Evolutionary conservation across 2,329 filamentous ascomycete genomes (phyloP).

Genomic region (Pyricularia sp.): DNA sequence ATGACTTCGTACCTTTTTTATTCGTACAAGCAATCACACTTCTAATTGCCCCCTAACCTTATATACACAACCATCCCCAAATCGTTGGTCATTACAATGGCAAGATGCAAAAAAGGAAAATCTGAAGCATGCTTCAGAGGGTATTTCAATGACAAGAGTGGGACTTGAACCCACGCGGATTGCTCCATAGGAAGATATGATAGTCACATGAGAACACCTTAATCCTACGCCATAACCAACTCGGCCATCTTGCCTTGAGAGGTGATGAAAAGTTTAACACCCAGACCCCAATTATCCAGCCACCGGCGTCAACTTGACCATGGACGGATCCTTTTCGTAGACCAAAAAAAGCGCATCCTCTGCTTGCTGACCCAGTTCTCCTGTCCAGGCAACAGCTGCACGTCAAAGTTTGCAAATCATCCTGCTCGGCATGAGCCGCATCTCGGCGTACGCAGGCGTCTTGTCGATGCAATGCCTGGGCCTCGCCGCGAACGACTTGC

Average conservation of each 20-base stretch:
- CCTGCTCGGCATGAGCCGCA: background rate
- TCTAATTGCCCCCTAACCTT: no score
- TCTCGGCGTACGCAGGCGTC: background rate
- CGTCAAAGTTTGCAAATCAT: background rate
- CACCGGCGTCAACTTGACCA: background rate
- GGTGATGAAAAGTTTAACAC: no score
- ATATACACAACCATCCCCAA: no score
- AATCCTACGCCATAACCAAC: constrained; percentile 19
- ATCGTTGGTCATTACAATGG: no score
- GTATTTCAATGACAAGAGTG: background rate
- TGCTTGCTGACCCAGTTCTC: background rate
- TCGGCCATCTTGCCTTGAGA: constrained; percentile 15
- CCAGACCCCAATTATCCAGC: background rate
- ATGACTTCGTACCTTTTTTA: no score
- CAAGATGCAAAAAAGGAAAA: no score
- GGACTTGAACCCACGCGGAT: constrained; percentile 2
- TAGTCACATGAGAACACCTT: constrained; percentile 16
- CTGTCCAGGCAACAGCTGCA: background rate
- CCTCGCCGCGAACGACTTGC: no score
- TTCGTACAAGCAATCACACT: no score
- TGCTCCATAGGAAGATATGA: constrained; percentile 11
- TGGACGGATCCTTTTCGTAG: background rate
- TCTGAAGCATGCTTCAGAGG: no score
- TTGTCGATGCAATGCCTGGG: no score
- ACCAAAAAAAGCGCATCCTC: background rate